Percentiles rank a stretch among this genome's conserved stretches.
Conservation (phyloP, 371 early-diverging fungal species). For the Funneliformis caledonium region DNA sequence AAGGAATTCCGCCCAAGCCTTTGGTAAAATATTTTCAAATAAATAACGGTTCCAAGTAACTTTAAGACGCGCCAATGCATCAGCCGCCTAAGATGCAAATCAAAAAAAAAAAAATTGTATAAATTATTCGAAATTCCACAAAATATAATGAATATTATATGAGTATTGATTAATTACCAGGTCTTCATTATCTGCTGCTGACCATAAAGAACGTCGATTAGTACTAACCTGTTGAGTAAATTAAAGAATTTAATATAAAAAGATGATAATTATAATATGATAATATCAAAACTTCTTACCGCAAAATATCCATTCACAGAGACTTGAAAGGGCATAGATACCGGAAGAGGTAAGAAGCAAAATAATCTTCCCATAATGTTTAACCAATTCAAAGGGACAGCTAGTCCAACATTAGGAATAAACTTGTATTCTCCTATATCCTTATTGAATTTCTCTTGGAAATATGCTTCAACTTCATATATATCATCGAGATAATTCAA, state of each 20-base stretch:
- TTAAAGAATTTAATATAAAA: slow-evolving; percentile 35
- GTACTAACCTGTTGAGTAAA: background rate
- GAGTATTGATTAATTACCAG: background rate
- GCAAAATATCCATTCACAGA: slow-evolving; percentile 50
- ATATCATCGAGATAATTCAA: slow-evolving; percentile 44
- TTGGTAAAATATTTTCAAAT: slow-evolving; percentile 42
- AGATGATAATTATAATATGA: background rate
- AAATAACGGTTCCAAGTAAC: slow-evolving; percentile 46
- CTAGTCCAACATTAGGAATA: slow-evolving; percentile 49
- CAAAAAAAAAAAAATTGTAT: background rate
- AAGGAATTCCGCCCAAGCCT: slow-evolving; percentile 44
- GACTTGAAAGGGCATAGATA: slow-evolving; percentile 45
- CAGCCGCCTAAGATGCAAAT: background rate
- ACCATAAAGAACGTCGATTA: slow-evolving; percentile 7
- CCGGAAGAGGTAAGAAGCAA: slow-evolving; percentile 48
- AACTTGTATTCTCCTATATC: slow-evolving; percentile 42
- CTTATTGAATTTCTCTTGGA: slow-evolving; percentile 36
- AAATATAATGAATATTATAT: background rate
- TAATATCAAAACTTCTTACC: slow-evolving; percentile 32
- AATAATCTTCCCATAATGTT: slow-evolving; percentile 42
- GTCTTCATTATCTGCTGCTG: slow-evolving; percentile 15
- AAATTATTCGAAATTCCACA: background rate
- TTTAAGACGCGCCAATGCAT: slow-evolving; percentile 43
- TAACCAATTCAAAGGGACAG: slow-evolving; percentile 38
- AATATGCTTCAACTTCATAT: slow-evolving; percentile 22